Percentiles rank a stretch among this genome's conserved stretches.
Evolutionary conservation across 129 eudicot genomes (phyloP).

Genomic region (carrot (Daucus carota)): DNA sequence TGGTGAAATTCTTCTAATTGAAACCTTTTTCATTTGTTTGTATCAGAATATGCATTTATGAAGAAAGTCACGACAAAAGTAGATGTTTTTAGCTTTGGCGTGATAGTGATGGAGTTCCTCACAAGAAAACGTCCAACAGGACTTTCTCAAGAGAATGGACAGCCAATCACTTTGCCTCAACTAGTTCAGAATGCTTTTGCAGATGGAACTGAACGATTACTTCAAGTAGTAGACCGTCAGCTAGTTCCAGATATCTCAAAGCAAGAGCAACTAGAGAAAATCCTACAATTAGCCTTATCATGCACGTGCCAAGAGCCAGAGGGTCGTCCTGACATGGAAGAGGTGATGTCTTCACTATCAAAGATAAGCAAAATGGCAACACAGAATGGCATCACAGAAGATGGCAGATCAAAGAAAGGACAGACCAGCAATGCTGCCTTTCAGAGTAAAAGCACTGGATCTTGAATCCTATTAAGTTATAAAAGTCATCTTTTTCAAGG

Average conservation of each 20-base stretch:
- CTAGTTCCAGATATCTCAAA: constrained; percentile 30
- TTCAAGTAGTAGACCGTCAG: constrained; percentile 47
- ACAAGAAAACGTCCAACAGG: constrained; percentile 73
- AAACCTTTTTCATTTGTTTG: constrained; percentile 12
- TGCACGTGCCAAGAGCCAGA: constrained; percentile 65
- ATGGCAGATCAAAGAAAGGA: not conserved
- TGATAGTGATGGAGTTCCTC: constrained; percentile 67
- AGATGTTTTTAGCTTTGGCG: constrained; percentile 86
- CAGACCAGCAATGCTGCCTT: not conserved
- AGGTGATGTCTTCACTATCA: constrained; percentile 50
- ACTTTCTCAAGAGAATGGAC: constrained; percentile 41
- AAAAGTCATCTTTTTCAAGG: not conserved
- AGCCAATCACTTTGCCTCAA: constrained; percentile 57
- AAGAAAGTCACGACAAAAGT: constrained; percentile 72
- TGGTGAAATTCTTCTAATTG: not conserved
- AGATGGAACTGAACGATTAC: constrained; percentile 29
- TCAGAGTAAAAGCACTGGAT: not conserved
- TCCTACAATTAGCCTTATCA: constrained; percentile 59
- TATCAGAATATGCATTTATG: constrained; percentile 79
- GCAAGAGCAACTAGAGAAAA: constrained; percentile 39
- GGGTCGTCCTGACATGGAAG: constrained; percentile 68
- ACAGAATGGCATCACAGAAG: not conserved
- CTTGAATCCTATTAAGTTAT: not conserved
- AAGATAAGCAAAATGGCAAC: constrained; percentile 37
- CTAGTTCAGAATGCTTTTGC: constrained; percentile 40